A percentile compares a stretch with the other conserved stretches of the same genome.
Evolutionary conservation across 2,329 filamentous ascomycete species (phyloP).

Genomic region (Monilinia fructicola): DNA sequence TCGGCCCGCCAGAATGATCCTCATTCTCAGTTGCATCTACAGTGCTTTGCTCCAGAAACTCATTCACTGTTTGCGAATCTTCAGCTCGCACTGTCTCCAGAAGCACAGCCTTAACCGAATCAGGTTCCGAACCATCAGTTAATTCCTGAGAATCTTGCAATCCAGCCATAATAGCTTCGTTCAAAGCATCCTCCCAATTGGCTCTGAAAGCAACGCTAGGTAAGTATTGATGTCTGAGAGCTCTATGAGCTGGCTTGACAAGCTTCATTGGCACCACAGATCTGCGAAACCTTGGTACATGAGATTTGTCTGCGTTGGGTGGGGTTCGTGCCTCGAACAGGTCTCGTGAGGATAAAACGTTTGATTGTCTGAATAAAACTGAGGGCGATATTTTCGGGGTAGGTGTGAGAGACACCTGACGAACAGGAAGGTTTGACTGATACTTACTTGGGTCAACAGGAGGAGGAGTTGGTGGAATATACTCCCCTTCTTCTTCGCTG

Average conservation of each 20-base stretch:
- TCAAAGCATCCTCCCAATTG: constrained; percentile 35
- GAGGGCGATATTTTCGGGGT: not conserved
- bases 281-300: constrained; percentile 23
- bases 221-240: constrained; percentile 29
- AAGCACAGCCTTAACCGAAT: constrained; percentile 27
- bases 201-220: constrained; percentile 25
- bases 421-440: constrained; percentile 29
- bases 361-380: constrained; percentile 33
- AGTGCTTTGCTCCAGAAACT: no score
- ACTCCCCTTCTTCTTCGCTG: constrained; percentile 25
- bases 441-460: constrained; percentile 28
- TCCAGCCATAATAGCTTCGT: constrained; percentile 33
- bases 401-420: constrained; percentile 19
- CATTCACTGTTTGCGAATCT: not conserved
- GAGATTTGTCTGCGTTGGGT: constrained; percentile 11
- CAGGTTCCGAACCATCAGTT: constrained; percentile 29
- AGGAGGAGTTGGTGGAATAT: constrained; percentile 19
- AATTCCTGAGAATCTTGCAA: constrained; percentile 13
- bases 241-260: constrained; percentile 20
- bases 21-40: not conserved
- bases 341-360: constrained; percentile 33
- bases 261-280: constrained; percentile 12
- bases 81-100: constrained; percentile 24
- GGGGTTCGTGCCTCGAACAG: constrained; percentile 31
- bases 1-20: not conserved